phyloP scores from a whole-genome alignment of 371 early-diverging fungal genomes.

The Apophysomyces elegans region DNA sequence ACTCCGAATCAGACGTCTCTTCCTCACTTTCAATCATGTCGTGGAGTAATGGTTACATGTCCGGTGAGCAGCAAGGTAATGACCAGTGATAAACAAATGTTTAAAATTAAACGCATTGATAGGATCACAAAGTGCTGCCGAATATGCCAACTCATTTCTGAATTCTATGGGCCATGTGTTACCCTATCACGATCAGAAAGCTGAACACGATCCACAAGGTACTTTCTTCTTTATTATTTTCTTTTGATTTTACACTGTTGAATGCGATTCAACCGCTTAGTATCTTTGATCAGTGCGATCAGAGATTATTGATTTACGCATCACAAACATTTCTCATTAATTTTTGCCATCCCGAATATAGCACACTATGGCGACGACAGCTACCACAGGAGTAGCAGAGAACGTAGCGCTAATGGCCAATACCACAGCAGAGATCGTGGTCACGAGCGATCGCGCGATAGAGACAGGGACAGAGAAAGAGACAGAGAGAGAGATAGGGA shows the following conservation, averaged over 20 bases:
- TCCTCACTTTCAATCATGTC: background rate
- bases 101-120: background rate
- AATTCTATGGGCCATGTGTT: slow-evolving; percentile 43
- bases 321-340: background rate
- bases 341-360: background rate
- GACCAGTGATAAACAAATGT: background rate
- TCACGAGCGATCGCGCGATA: slow-evolving; percentile 42
- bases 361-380: slow-evolving; percentile 3
- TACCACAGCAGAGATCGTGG: slow-evolving; percentile 5
- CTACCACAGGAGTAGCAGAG: slow-evolving; percentile 7
- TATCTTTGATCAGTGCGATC: background rate
- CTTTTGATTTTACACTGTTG: background rate
- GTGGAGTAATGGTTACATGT: slow-evolving; percentile 10
- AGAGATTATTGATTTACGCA: background rate
- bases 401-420: background rate
- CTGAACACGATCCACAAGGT: slow-evolving; percentile 18
- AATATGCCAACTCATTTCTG: slow-evolving; percentile 51
- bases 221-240: background rate
- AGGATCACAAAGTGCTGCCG: slow-evolving; percentile 34
- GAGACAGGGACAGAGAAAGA: slow-evolving; percentile 24
- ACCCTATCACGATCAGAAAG: slow-evolving; percentile 25
- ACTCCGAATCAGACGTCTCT: no score
- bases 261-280: background rate
- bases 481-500: no score
- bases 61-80: slow-evolving; percentile 9